Evolutionary conservation across 495 filamentous ascomycete genomes (phyloP).

Genomic region (Lasiosphaeriaceae sp.): DNA sequence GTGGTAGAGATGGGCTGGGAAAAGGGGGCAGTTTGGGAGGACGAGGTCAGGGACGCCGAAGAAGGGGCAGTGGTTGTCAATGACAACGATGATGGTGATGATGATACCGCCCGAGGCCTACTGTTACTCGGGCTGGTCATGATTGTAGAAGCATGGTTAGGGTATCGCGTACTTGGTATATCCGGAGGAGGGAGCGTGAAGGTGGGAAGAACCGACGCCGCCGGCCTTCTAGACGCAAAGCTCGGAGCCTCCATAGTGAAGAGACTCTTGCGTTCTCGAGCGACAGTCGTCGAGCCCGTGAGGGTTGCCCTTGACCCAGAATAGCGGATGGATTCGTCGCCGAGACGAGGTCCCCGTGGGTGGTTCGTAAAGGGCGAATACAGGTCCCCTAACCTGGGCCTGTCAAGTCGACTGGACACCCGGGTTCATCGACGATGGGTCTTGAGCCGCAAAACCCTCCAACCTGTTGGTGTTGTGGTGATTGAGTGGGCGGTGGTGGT

Average conservation of each 20-base stretch:
- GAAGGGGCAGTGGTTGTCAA: constrained; percentile 7
- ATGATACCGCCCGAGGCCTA: constrained; percentile 4
- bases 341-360: too few species aligned
- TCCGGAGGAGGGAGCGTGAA: constrained; percentile 56
- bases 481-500: too few species aligned
- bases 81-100: not conserved
- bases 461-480: too few species aligned
- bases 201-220: constrained; percentile 55
- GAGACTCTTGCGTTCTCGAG: not conserved
- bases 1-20: constrained; percentile 54
- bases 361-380: too few species aligned
- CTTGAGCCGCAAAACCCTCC: too few species aligned
- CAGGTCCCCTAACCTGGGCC: too few species aligned
- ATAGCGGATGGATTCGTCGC: too few species aligned
- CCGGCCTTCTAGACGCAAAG: constrained; percentile 51
- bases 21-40: constrained; percentile 32
- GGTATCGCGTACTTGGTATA: constrained; percentile 40
- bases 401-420: too few species aligned
- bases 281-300: not conserved
- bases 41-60: constrained; percentile 1
- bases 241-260: constrained; percentile 14
- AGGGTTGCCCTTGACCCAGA: not conserved
- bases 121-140: constrained; percentile 13
- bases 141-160: constrained; percentile 18
- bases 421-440: too few species aligned